Base-by-base conservation (phyloP, 2,329 filamentous ascomycete species). In the Chaetomium globosum region DNA sequence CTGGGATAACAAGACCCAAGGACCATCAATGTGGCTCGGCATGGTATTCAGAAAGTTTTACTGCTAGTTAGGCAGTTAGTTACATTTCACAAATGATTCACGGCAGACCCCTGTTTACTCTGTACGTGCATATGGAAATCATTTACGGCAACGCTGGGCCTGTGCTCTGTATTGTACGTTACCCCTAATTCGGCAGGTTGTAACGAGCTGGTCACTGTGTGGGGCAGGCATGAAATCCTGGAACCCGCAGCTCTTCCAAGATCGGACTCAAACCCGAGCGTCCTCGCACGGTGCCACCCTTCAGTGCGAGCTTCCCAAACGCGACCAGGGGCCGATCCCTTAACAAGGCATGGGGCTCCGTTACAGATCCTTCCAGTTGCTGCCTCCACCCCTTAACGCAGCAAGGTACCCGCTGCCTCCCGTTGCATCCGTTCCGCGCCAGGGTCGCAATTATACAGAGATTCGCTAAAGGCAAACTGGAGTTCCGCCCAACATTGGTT, bases 371-470 rank as follows among this genome's bases (percentile, higher is more conserved):
- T 46, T 16, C 5, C 23, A 16, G 21, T 36, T n/a, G 46, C 9
- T 55, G 46, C 39, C 58, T 53, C 55, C 19, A 59, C 31, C 23
- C n/a, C 51, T 13, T 51, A 60, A 59, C 49, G 43, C 39, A 26
- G 56, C 64, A 60, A 43, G 49, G 59, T 56, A 46, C 31, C 60
- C 49, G 59, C 39, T 23, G 36, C 39, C 16, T 58, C 36, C 60
- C 64, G 64, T 16, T 23, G 43, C 60, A 66, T 61, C 65, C 60
- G 64, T 46, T 46, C 23, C 49, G n/a, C 36, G 10, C 54, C 54
- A 30, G 48, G 13, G 30, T 28, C 19, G 28, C n/a, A 28, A 28
- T 16, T 57, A 31, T 49, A 61, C 48, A 48, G 48, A 62, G 43
- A 58, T 19, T 23, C 33, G 23, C 43, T 33, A 16, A 33, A 31